These are phyloP conservation scores for Termitomyces sp. DNA, from an alignment of 768 basidiomycete genomes.

Conservation along the genomic window DNA sequence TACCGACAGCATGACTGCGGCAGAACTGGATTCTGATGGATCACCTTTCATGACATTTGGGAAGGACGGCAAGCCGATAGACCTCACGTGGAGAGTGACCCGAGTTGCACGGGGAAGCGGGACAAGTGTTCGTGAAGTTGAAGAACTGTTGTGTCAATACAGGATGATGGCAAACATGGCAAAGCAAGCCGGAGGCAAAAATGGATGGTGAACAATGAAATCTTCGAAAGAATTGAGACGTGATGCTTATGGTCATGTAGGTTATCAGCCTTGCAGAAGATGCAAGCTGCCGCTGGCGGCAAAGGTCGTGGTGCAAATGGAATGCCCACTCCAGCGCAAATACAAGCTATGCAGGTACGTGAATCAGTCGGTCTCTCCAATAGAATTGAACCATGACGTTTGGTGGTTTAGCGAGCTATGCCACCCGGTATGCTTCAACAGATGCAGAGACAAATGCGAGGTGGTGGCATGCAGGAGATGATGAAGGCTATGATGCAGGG, in stretches of 20 bases:
- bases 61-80: slow-evolving; percentile 78
- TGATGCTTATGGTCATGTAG: slow-evolving; percentile 24
- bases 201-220: slow-evolving; percentile 64
- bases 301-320: slow-evolving; percentile 83
- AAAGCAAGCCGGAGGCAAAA: slow-evolving; percentile 95
- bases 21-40: slow-evolving; percentile 94
- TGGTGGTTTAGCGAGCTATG: slow-evolving; percentile 63
- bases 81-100: slow-evolving; percentile 86
- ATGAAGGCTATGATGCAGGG: slow-evolving; percentile 98
- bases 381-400: background rate
- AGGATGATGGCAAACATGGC: slow-evolving; percentile 99
- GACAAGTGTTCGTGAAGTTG: slow-evolving; percentile 95
- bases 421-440: slow-evolving; percentile 95
- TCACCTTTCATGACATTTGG: slow-evolving; percentile 80
- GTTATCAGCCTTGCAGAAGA: slow-evolving; percentile 87
- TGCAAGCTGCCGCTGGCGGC: slow-evolving; percentile 82
- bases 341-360: slow-evolving; percentile 87
- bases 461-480: slow-evolving; percentile 94
- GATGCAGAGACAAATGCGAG: slow-evolving; percentile 76
- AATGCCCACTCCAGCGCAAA: slow-evolving; percentile 89
- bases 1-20: slow-evolving; percentile 94
- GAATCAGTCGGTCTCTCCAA: slow-evolving; percentile 9
- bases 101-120: slow-evolving; percentile 92
- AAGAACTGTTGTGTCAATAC: slow-evolving; percentile 93
- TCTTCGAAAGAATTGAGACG: background rate